Base-by-base conservation (phyloP, 306 rosid genomes). In the Erythrophleum fordii region DNA sequence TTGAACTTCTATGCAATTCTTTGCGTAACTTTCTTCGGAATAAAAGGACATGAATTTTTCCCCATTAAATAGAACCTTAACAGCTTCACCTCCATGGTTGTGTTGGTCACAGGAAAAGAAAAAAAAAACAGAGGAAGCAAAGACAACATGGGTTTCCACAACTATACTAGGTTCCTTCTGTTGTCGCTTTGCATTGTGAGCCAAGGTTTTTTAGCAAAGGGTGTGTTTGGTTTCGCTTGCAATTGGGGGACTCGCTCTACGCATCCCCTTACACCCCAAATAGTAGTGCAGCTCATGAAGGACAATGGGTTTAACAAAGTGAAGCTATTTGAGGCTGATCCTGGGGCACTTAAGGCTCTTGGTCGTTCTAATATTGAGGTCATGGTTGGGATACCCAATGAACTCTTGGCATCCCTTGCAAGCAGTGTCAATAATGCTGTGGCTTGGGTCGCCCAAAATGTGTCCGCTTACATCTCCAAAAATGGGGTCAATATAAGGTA, bases 381-480 rank as follows among this genome's bases (percentile, higher is more conserved):
- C 18, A 93, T 93, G 99, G 82, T 95, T 64, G 99, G 98, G 4
- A 88, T 95, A 29, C 98, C 99, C 2, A 95, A 95, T 75, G 96
- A 95, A 34, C 86, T 92, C 79, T 81, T 95, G 37, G 96, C 86
- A 0, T 53, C 93, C 0, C 86, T 95, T 59, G 97, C 98, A 41
- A 45, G 77, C 69, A 84, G 84, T 52, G 97, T 95, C 5, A 66
- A 85, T 34, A 85, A 81, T 53, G 98, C 99, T 11, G 89, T 85
- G 81, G 72, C 85, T 0, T 95, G 99, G 99, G 99, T 95, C 5
- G 35, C 83, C 28, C 90, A 85, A 78, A 95, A 95, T 77, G 91
- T 95, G 3, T 95, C 99, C 31, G 12, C 77, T 42, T 89, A 83
- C 71, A 28, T 95, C 65, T 94, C 98, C 65, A 91, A 88, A 67